Evolutionary conservation across 2,329 filamentous ascomycete species (phyloP).

Genomic region (Pyrenophora graminea): DNA sequence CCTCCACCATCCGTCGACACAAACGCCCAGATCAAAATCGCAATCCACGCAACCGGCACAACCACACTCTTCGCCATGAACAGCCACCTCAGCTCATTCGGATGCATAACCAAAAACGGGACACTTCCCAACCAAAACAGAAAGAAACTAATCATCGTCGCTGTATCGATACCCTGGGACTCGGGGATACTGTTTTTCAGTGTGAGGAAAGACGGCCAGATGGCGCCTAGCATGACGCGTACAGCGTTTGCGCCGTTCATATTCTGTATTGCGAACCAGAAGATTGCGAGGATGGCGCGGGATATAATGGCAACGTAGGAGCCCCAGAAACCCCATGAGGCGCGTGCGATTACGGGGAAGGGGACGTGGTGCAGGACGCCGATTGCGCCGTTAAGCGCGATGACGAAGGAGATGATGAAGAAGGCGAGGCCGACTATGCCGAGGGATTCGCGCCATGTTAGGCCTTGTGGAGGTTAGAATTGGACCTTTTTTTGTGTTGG

Average conservation of each 20-base stretch:
- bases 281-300: conserved; percentile 59
- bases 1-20: conserved; percentile 58
- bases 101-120: conserved; percentile 60
- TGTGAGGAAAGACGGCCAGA: conserved; percentile 61
- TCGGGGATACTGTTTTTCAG: conserved; percentile 59
- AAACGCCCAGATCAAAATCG: conserved; percentile 67
- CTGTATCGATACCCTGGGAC: conserved; percentile 59
- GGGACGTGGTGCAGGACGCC: conserved; percentile 55
- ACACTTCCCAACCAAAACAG: conserved; percentile 62
- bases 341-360: conserved; percentile 61
- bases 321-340: conserved; percentile 61
- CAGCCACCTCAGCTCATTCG: conserved; percentile 58
- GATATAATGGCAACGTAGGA: conserved; percentile 60
- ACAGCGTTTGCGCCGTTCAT: conserved; percentile 64
- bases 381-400: conserved; percentile 62
- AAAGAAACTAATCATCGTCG: conserved; percentile 62
- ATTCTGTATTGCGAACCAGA: conserved; percentile 70
- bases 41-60: conserved; percentile 64
- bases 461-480: conserved; percentile 39
- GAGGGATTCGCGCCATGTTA: conserved; percentile 61
- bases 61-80: conserved; percentile 55
- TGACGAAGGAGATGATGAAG: conserved; percentile 62
- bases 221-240: conserved; percentile 57
- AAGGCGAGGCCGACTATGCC: conserved; percentile 57
- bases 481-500: no score